phyloP scores from a whole-genome alignment of 805 yeast species.

The Kodamaea laetipori region DNA sequence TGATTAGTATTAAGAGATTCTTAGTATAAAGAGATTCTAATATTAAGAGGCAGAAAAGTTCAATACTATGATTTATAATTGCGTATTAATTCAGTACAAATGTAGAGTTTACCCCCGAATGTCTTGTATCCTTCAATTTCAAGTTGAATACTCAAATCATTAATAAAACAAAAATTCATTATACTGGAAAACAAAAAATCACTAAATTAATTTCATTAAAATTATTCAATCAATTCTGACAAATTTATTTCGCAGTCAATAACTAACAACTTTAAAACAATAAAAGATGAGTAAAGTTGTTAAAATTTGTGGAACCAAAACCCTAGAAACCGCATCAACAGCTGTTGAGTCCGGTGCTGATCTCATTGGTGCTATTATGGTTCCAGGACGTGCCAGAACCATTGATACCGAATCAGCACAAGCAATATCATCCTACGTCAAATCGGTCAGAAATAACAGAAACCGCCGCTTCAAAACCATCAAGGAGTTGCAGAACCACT shows the following conservation, averaged over 20 bases:
- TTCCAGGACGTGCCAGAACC: slow-evolving; percentile 79
- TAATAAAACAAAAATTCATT: no score
- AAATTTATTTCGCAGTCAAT: no score
- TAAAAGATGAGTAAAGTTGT: slow-evolving; percentile 44
- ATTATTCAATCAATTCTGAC: no score
- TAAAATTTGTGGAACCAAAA: slow-evolving; percentile 82
- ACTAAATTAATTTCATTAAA: no score
- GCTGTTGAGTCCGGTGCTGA: slow-evolving; percentile 78
- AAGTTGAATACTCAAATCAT: no score
- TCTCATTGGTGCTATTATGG: slow-evolving; percentile 81
- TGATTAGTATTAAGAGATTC: neutral
- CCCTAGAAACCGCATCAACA: slow-evolving; percentile 63
- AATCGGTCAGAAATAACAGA: slow-evolving; percentile 21
- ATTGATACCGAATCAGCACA: slow-evolving; percentile 41
- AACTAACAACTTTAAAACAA: no score
- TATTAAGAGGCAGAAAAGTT: no score
- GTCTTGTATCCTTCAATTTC: no score
- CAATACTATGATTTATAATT: no score
- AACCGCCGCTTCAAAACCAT: slow-evolving; percentile 22
- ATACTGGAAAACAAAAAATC: no score
- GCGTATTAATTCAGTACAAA: no score
- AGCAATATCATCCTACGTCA: slow-evolving; percentile 30
- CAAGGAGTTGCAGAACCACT: slow-evolving; percentile 18
- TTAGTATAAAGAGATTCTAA: neutral
- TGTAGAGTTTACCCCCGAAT: no score